Conservation (phyloP, 495 filamentous ascomycete genomes). For the Jackrogersella multiformis region DNA sequence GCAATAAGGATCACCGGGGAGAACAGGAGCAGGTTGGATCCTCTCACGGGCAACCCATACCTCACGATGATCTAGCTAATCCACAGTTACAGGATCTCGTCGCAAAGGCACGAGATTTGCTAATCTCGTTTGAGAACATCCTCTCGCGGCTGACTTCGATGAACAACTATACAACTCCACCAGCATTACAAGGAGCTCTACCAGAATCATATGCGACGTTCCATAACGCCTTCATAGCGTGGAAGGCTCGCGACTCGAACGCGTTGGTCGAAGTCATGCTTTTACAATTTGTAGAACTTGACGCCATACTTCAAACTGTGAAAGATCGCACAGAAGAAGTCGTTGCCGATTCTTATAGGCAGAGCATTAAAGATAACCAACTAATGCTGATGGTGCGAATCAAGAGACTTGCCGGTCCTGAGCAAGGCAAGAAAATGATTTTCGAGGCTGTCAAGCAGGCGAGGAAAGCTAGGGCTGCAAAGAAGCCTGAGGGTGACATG, state of each 20-base stretch:
- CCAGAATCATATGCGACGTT: constrained; percentile 81
- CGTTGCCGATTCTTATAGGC: constrained; percentile 86
- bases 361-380: constrained; percentile 95
- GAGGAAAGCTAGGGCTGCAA: constrained; percentile 73
- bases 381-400: constrained; percentile 86
- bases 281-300: constrained; percentile 91
- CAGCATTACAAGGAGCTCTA: constrained; percentile 67
- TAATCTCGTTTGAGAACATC: constrained; percentile 83
- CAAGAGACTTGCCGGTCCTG: constrained; percentile 85
- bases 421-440: constrained; percentile 84
- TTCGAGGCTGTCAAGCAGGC: constrained; percentile 83
- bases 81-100: constrained; percentile 79
- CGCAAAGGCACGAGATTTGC: constrained; percentile 83
- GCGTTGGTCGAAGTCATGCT: constrained; percentile 94
- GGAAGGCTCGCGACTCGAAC: constrained; percentile 92
- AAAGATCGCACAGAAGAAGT: constrained; percentile 88
- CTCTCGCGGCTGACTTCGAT: constrained; percentile 63
- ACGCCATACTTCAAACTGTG: constrained; percentile 95
- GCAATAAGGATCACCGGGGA: constrained; percentile 75
- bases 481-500: constrained; percentile 74
- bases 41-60: constrained; percentile 56
- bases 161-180: constrained; percentile 66
- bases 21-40: constrained; percentile 75
- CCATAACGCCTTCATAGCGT: constrained; percentile 90
- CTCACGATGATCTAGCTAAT: constrained; percentile 63